Evolutionary conservation across 805 yeast species (phyloP).

Genomic region (Metahyphopichia silvanorum): DNA sequence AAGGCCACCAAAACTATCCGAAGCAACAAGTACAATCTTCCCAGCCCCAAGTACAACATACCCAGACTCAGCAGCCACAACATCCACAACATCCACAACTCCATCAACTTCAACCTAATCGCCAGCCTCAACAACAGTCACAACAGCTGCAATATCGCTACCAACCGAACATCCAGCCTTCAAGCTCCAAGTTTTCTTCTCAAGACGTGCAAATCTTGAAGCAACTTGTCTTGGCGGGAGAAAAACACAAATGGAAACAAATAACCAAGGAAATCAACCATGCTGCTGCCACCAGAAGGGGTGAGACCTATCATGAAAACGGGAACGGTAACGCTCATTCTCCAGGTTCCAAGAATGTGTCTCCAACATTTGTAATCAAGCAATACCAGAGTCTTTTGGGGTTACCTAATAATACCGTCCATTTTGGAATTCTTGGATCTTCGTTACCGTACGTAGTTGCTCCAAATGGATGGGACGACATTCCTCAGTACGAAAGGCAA

Average conservation of each 20-base stretch:
- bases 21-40: no score
- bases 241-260: constrained; percentile 58
- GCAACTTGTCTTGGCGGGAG: constrained; percentile 49
- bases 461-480: constrained; percentile 43
- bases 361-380: constrained; percentile 52
- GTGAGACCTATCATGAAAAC: constrained; percentile 5
- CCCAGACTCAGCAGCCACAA: constrained; percentile 4
- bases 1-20: no score
- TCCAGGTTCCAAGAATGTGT: constrained; percentile 34
- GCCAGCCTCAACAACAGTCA: not conserved
- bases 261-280: constrained; percentile 40
- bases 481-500: no score
- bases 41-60: no score
- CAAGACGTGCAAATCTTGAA: constrained; percentile 47
- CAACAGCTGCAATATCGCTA: not conserved
- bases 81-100: constrained; percentile 8
- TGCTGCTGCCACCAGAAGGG: constrained; percentile 10
- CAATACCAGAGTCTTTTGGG: constrained; percentile 56
- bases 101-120: not conserved
- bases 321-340: constrained; percentile 16
- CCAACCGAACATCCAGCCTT: not conserved
- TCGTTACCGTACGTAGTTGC: constrained; percentile 51
- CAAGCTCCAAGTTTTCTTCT: constrained; percentile 29
- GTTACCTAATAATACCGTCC: constrained; percentile 44
- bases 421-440: constrained; percentile 45